phyloP scores from a whole-genome alignment of 805 yeast species.

The Metschnikowia chrysomelidarum region DNA sequence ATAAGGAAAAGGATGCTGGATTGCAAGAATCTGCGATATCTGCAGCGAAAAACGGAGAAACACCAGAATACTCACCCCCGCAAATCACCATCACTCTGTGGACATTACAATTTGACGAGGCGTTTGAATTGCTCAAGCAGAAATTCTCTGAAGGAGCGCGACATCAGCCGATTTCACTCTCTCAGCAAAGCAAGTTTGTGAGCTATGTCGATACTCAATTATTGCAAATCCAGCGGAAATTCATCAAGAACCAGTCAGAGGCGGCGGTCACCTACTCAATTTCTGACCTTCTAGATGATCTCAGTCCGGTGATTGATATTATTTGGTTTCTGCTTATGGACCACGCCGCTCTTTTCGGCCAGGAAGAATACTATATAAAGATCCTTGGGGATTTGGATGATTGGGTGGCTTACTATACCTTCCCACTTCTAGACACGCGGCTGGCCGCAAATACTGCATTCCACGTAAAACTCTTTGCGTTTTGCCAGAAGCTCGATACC shows the following conservation, averaged over 20 bases:
- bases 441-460: constrained; percentile 1
- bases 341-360: constrained; percentile 47
- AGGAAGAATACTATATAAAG: constrained; percentile 57
- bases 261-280: constrained; percentile 22
- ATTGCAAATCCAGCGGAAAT: constrained; percentile 25
- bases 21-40: not conserved
- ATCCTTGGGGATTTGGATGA: constrained; percentile 69
- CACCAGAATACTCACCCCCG: not conserved
- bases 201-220: constrained; percentile 15
- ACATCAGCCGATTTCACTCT: constrained; percentile 13
- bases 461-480: constrained; percentile 22
- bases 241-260: constrained; percentile 35
- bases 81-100: constrained; percentile 12
- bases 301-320: constrained; percentile 49
- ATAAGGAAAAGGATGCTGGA: too few relatives aligned
- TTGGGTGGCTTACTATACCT: constrained; percentile 41
- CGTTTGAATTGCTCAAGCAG: constrained; percentile 16
- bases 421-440: constrained; percentile 14
- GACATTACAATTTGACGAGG: constrained; percentile 29
- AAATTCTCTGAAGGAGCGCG: constrained; percentile 3
- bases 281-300: constrained; percentile 41
- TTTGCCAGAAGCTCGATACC: constrained; percentile 39
- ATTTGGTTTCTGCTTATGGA: constrained; percentile 57
- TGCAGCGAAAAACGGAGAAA: not conserved
- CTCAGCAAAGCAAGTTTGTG: constrained; percentile 53